These are phyloP conservation scores for Thraustochytrium sp. DNA, from an alignment of 352 stramenopile genomes.

Conservation along the genomic window DNA sequence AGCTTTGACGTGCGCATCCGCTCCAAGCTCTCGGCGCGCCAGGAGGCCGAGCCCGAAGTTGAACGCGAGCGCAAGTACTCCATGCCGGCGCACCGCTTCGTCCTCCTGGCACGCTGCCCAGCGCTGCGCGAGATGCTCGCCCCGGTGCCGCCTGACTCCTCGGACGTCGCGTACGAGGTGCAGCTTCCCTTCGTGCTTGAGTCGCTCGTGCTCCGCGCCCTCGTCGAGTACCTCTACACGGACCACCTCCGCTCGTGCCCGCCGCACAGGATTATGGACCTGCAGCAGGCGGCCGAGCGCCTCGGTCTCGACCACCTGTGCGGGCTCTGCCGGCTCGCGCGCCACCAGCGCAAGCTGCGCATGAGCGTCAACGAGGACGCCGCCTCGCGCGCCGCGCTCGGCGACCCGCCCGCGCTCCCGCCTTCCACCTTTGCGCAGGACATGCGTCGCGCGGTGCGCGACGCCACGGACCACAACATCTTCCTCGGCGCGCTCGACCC, in stretches of 20 bases:
- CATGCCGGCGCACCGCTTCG: not conserved
- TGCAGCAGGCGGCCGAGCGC: conserved; percentile 8
- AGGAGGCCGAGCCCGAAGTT: not conserved
- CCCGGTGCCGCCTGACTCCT: not conserved
- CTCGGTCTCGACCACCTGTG: not conserved
- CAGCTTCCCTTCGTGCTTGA: conserved; percentile 15
- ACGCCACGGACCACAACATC: conserved; percentile 7
- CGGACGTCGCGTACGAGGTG: not conserved
- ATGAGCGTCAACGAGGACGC: not conserved
- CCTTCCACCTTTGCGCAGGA: not conserved
- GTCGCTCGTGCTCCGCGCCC: not conserved
- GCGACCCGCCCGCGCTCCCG: not conserved
- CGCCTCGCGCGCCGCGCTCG: not conserved
- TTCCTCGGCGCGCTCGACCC: not conserved
- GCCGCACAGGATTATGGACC: conserved; percentile 14
- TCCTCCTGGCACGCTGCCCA: not conserved
- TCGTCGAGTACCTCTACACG: conserved; percentile 25
- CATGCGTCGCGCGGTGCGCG: conserved; percentile 10
- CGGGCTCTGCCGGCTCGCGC: not conserved
- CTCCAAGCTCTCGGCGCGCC: not conserved
- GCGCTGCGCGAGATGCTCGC: not conserved
- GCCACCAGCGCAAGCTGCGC: not conserved
- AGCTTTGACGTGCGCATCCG: not conserved
- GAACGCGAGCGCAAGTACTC: conserved; percentile 3
- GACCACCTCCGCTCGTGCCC: conserved; percentile 22